phyloP scores from a whole-genome alignment of 331 rosid species.

The Quercus lobata region DNA sequence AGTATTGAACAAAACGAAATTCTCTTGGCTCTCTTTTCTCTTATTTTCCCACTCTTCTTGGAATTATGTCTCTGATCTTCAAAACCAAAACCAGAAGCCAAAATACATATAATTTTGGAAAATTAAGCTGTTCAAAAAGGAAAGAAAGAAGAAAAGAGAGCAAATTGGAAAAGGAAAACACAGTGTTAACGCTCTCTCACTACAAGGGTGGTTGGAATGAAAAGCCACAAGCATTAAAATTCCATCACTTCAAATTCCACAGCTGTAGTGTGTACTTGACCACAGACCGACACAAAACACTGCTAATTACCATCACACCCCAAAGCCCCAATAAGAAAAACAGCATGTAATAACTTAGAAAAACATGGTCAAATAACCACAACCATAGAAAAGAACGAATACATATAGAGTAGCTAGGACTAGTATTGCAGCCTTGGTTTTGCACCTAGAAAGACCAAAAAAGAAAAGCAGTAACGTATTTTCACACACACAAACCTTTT shows the following conservation, averaged over 20 bases:
- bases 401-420: not conserved
- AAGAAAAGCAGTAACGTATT: not conserved
- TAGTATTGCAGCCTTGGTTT: not conserved
- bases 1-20: too few species aligned
- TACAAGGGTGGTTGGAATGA: not conserved
- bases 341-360: not conserved
- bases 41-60: not conserved
- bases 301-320: not conserved
- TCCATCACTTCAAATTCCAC: not conserved
- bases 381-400: not conserved
- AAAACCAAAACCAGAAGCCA: not conserved
- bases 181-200: not conserved
- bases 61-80: not conserved
- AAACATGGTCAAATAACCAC: not conserved
- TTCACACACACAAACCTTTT: slow-evolving; percentile 51
- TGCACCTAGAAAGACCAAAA: not conserved
- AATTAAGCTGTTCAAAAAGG: too few species aligned
- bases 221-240: not conserved
- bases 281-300: not conserved
- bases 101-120: not conserved
- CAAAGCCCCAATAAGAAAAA: not conserved
- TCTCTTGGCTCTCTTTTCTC: not conserved
- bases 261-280: not conserved
- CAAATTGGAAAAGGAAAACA: too few species aligned
- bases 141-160: too few species aligned